Conservation (phyloP, 1,284 basidiomycete species). For the Naganishia sp. region DNA sequence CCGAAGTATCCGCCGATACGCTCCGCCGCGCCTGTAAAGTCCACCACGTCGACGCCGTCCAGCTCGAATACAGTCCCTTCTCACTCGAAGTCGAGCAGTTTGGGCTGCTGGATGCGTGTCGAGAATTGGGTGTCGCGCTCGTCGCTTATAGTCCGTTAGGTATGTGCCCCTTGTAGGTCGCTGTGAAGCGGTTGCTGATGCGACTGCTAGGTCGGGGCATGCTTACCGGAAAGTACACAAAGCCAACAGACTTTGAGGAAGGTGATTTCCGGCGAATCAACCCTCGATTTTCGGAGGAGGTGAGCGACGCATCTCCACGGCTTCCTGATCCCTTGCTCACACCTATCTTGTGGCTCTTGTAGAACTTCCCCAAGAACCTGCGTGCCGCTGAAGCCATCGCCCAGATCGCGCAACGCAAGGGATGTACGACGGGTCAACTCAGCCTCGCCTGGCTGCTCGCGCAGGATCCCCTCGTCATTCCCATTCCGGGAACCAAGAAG, state of each 20-base stretch:
- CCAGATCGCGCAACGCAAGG: conserved; percentile 57
- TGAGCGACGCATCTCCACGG: not conserved
- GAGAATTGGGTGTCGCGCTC: conserved; percentile 54
- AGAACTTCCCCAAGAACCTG: conserved; percentile 65
- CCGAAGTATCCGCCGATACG: conserved; percentile 60
- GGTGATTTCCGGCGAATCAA: conserved; percentile 56
- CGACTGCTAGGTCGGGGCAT: conserved; percentile 59
- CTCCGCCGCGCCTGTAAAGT: conserved; percentile 62
- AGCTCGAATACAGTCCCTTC: conserved; percentile 66
- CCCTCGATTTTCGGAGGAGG: conserved; percentile 51
- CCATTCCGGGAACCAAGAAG: conserved; percentile 57
- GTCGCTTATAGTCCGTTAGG: conserved; percentile 64
- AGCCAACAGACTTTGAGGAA: conserved; percentile 59
- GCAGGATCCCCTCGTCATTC: conserved; percentile 60
- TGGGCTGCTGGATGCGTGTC: conserved; percentile 49
- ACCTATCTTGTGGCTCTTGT: not conserved
- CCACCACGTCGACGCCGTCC: conserved; percentile 64
- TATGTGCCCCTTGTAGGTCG: conserved; percentile 7
- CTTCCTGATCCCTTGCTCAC: not conserved
- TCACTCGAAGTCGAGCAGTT: conserved; percentile 51
- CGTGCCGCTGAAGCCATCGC: conserved; percentile 58
- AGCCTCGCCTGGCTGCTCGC: conserved; percentile 65
- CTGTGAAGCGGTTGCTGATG: not conserved
- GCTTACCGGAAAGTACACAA: conserved; percentile 61
- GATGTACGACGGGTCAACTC: conserved; percentile 61